phyloP scores from a whole-genome alignment of 176 grass and related monocot species.

The Phoenix dactylifera region DNA sequence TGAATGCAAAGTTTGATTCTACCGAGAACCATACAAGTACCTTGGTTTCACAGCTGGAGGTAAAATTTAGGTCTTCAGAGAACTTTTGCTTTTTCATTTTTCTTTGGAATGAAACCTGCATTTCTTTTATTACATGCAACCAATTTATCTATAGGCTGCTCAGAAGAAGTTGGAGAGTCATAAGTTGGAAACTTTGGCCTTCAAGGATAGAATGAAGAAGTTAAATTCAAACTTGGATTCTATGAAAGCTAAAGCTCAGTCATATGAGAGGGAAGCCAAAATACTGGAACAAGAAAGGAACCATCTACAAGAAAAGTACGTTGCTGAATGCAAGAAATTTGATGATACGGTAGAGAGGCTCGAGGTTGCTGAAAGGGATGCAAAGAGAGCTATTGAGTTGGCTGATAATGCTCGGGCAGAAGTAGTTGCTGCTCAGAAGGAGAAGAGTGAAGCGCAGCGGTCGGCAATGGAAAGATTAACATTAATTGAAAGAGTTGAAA shows the following conservation, averaged over 20 bases:
- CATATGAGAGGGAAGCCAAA: conserved; percentile 56
- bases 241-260: conserved; percentile 35
- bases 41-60: conserved; percentile 45
- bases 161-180: conserved; percentile 35
- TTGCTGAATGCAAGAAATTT: conserved; percentile 56
- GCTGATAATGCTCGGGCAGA: conserved; percentile 51
- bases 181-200: conserved; percentile 35
- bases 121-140: too few relatives aligned
- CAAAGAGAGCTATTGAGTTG: conserved; percentile 41
- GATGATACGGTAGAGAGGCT: conserved; percentile 49
- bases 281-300: conserved; percentile 75
- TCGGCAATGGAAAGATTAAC: conserved; percentile 52
- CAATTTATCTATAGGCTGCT: conserved; percentile 30
- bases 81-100: too few relatives aligned
- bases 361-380: conserved; percentile 49
- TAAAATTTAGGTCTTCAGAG: not conserved
- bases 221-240: conserved; percentile 42
- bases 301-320: conserved; percentile 68
- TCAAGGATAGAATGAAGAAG: conserved; percentile 69
- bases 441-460: conserved; percentile 46
- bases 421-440: conserved; percentile 35
- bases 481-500: conserved; percentile 53
- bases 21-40: conserved; percentile 36
- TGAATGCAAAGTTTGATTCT: conserved; percentile 42
- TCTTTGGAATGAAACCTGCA: too few relatives aligned